Conservation (phyloP, 768 basidiomycete genomes). For the Trametes punicea region DNA sequence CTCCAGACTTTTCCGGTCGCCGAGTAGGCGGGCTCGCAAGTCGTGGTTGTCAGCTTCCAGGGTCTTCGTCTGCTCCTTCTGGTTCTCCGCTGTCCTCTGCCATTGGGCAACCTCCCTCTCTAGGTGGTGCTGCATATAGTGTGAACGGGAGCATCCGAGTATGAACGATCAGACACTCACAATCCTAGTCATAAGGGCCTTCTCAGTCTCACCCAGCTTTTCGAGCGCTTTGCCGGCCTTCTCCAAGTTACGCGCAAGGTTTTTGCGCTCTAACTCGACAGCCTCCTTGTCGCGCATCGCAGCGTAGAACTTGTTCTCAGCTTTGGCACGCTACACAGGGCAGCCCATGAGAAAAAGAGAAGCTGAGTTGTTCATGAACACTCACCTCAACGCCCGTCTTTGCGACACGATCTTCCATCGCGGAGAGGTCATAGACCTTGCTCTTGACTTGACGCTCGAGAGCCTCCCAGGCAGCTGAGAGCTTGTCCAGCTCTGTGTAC, state of each 20-base stretch:
- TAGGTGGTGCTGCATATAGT: constrained; percentile 33
- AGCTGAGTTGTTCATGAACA: constrained; percentile 23
- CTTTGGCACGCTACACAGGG: constrained; percentile 77
- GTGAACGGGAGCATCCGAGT: neutral
- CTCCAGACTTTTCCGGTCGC: constrained; percentile 35
- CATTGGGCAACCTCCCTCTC: constrained; percentile 42
- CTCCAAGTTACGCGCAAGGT: constrained; percentile 50
- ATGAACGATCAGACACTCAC: constrained; percentile 40
- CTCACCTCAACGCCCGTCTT: constrained; percentile 66
- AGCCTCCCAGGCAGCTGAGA: constrained; percentile 85
- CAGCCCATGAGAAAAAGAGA: neutral
- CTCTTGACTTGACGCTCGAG: constrained; percentile 77
- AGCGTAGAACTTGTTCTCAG: constrained; percentile 91
- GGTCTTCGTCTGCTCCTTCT: constrained; percentile 26
- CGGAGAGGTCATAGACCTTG: constrained; percentile 80
- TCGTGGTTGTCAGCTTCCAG: constrained; percentile 35
- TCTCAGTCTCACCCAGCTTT: constrained; percentile 59
- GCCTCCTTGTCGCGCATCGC: constrained; percentile 89
- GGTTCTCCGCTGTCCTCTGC: constrained; percentile 31
- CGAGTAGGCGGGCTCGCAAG: constrained; percentile 34
- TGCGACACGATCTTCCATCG: constrained; percentile 67
- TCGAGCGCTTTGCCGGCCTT: constrained; percentile 66
- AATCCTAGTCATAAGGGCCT: constrained; percentile 52
- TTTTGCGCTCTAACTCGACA: constrained; percentile 71
- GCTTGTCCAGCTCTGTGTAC: constrained; percentile 79